Evolutionary conservation across 176 grass and related monocot species (phyloP).

Genomic region (Musa acuminata): DNA sequence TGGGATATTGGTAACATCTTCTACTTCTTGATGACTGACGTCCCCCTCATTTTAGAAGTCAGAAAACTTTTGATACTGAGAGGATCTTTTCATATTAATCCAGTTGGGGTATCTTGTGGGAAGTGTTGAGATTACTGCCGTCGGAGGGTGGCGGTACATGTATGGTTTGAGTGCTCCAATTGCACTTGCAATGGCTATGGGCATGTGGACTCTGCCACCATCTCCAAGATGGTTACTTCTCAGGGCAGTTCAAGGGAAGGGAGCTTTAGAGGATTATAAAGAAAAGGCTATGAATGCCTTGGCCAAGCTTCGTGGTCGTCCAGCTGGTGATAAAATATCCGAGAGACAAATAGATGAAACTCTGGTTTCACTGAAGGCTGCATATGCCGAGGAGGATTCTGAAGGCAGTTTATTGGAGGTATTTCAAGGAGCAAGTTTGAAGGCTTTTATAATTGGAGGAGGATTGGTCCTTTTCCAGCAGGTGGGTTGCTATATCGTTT

Average conservation of each 20-base stretch:
- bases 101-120: conserved; percentile 79
- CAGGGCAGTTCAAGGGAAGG: conserved; percentile 76
- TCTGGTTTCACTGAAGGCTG: conserved; percentile 63
- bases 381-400: conserved; percentile 52
- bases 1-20: conserved; percentile 68
- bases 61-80: background rate
- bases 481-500: conserved; percentile 19
- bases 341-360: conserved; percentile 63
- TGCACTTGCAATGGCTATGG: conserved; percentile 67
- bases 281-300: conserved; percentile 63
- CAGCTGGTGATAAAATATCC: conserved; percentile 45
- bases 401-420: conserved; percentile 76
- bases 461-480: conserved; percentile 95
- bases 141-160: conserved; percentile 95
- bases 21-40: background rate
- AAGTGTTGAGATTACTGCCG: conserved; percentile 56
- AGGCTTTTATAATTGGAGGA: conserved; percentile 89
- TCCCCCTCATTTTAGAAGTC: conserved; percentile 3
- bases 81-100: conserved; percentile 21
- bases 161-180: conserved; percentile 71
- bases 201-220: conserved; percentile 63
- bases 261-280: conserved; percentile 57
- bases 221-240: conserved; percentile 92
- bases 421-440: conserved; percentile 86
- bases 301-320: conserved; percentile 43